Base-by-base conservation (phyloP, 2,329 filamentous ascomycete species). In the Teratosphaeriaceae sp. region DNA sequence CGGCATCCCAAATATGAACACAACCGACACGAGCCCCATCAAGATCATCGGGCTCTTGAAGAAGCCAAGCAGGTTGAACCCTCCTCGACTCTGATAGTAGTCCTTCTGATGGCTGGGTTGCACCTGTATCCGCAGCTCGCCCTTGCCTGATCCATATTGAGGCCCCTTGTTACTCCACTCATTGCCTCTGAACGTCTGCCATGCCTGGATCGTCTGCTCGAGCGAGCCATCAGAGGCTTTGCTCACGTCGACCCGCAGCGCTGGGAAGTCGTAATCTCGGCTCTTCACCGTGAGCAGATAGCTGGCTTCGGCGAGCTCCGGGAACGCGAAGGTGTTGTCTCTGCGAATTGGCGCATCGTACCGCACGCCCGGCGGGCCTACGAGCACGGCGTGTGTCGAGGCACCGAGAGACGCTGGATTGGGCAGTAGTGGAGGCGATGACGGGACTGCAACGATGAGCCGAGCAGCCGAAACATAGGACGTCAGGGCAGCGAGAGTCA, bases 21-120 rank as follows among this genome's bases (percentile, higher is more conserved):
- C 82, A 71, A 96, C 79, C 48, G 83, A 88, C 29, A 92, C 80
- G 24, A 94, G 67, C 3, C 84, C 88, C 72, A 98, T 84, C 47
- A 98, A 75, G 51, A 97, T 96, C 88, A 97, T 97, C 3, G 92
- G 92, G 62, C 87, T 95, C 72, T 92, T 92, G 57, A 96, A 73
- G 43, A 96, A 81, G 45, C 78, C 79, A 44, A 96, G 60, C n/a
- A 89, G 19, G 37, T 53, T 61, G 52, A 65, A 95, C 53, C 78
- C 79, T 46, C 76, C 73, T 58, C 88, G 74, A 63, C 87, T 79
- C 56, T 85, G 71, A 54, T 87, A 95, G 66, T 85, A 95, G 11
- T 77, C 73, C 75, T 88, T 92, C 42, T 60, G 61, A 5, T 72
- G 80, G 31, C 83, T 44, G 1, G 78, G 72, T 58, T 75, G 75